Evolutionary conservation across 495 filamentous ascomycete species (phyloP), one percentile per base, ranked within the genome.

Genomic region (Venustampulla echinocandica): DNA sequence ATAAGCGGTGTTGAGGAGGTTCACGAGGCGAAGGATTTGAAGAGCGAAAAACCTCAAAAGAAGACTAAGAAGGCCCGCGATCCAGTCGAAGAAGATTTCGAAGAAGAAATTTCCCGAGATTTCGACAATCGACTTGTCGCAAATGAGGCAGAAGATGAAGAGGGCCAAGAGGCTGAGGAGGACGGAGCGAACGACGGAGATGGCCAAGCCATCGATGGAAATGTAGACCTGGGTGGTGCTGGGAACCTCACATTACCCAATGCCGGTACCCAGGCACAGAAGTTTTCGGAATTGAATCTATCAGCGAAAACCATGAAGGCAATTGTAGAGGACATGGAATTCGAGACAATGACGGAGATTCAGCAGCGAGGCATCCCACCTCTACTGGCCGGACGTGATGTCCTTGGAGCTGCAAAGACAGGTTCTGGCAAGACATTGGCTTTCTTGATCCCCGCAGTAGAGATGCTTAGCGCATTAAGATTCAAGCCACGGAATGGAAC

Each of bases 401-500:
- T 98, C 21, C 77, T 98, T 21, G 92, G 93, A 53, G 92, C 92
- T 21, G 92, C 92, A 28, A 97, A 98, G 71, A 98, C 92, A 0
- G 92, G 92, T 7, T 90, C 85, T 13, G 92, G 92, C 57, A 98
- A 98, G 72, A 98, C 92, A 1, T 64, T 98, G 36, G 81, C 90
- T 14, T 98, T 98, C 66, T 68, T 98, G 55, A 94, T 97, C 27
- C 92, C 92, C 19, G 89, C 87, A 0, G 74, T 97, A 17, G 92
- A 98, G 69, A 95, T 97, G 85, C 76, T 98, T 30, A 80, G 78
- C 61, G 84, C 89, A 0, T 69, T 98, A 56, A 79, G 83, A 42
- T 97, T 95, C 73, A 59, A 59, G 46, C 68, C 69, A 19, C 65
- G 77, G 37, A 79, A 78, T 69, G 84, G 87, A 55, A 90, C 87